Base-by-base conservation (phyloP, 2,329 filamentous ascomycete species). In the Alternaria ethzedia region DNA sequence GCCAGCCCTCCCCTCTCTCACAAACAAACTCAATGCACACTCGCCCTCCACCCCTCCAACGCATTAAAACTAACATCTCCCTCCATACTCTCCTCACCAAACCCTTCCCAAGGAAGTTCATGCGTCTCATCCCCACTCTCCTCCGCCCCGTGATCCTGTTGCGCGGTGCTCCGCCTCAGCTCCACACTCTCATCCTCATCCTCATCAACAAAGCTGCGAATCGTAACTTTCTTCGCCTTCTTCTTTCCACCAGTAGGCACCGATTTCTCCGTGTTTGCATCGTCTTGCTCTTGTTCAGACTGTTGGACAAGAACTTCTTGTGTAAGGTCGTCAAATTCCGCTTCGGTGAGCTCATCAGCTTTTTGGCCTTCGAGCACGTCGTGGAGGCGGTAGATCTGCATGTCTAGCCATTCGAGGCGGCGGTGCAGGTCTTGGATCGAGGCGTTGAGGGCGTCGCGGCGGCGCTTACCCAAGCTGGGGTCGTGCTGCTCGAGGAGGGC, bases 351-450 rank as follows among this genome's bases (percentile, higher is more conserved):
- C 1, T 88, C 88, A 3, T 85, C 85, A 32, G 84, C 84, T 81
- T 91, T 92, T 77, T 94, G 91, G 6, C 90, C 92, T 79, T 95
- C 92, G 1, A 96, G 84, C 1, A 96, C 92, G 77, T 97, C 93
- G 71, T 94, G 92, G 13, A 97, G 83, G 45, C 88, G 87, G 80
- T 97, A 96, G 45, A 97, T 89, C 78, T 94, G 91, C 65, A 92
- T 90, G 25, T 89, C 88, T 80, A 94, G 93, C 73, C 86, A 85
- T 72, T 94, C 90, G 23, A 93, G 87, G 56, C 87, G 85, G 64
- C 85, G 85, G 45, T 91, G 82, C 20, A 93, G 74, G 21, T 82
- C 82, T 64, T 89, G 85, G 36, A 95, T 90, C 59, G 86, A 86
- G 26, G 83, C 83, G 26, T 87, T 86, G 57, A 94, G 79, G 5